Conservation (phyloP, 2,329 filamentous ascomycete genomes). For the Albifimbria verrucaria region DNA sequence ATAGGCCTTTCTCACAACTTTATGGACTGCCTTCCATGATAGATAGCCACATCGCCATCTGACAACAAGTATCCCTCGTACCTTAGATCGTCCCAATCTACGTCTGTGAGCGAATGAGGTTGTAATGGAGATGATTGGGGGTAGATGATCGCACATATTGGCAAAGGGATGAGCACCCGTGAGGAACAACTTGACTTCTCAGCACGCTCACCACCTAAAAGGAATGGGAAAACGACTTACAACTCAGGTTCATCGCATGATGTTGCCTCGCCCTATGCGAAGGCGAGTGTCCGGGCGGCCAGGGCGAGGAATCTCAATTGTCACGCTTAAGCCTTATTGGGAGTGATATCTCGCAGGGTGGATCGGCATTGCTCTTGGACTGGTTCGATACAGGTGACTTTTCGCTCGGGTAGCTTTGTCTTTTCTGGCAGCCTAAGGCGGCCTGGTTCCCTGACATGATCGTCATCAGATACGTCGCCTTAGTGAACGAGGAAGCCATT, state of each 20-base stretch:
- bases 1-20: background rate
- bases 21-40: too few species aligned
- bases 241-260: background rate
- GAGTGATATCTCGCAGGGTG: background rate
- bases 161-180: background rate
- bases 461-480: background rate
- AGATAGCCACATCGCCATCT: too few species aligned
- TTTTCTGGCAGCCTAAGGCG: background rate
- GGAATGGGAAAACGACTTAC: background rate
- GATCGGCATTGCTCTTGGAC: background rate
- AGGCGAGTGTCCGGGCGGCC: background rate
- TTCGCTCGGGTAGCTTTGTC: background rate
- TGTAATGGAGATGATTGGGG: background rate
- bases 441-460: background rate
- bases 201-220: background rate
- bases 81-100: background rate
- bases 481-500: background rate
- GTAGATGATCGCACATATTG: background rate
- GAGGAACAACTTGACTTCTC: background rate
- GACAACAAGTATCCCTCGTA: background rate
- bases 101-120: background rate
- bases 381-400: background rate
- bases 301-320: background rate
- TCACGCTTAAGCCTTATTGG: background rate
- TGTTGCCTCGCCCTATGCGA: background rate